Evolutionary conservation across 2,329 filamentous ascomycete genomes (phyloP).

Genomic region (Aspergillus aculeatinus): DNA sequence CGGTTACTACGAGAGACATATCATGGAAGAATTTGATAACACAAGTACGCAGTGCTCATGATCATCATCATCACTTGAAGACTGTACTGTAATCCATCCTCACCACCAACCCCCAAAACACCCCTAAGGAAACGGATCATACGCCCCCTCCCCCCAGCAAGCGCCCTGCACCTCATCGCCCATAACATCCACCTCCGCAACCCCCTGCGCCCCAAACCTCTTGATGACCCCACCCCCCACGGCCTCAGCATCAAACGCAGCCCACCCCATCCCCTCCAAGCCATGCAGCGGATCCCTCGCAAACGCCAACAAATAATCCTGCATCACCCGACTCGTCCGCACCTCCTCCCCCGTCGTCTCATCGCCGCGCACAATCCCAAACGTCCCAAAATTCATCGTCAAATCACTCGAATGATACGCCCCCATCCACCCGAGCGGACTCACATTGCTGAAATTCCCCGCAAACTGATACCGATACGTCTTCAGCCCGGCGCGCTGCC

Average conservation of each 20-base stretch:
- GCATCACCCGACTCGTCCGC: not conserved
- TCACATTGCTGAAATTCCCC: not conserved
- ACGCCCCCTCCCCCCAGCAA: not conserved
- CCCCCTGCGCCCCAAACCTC: not conserved
- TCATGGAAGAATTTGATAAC: no score
- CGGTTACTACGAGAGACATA: no score
- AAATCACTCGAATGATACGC: slow-evolving; percentile 2
- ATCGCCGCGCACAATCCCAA: not conserved
- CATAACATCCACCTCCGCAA: not conserved
- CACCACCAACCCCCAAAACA: no score
- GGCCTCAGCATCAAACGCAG: not conserved
- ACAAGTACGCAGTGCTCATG: no score
- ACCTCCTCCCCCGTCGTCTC: not conserved
- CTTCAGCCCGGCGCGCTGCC: not conserved
- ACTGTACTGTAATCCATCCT: no score
- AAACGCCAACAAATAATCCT: slow-evolving; percentile 1
- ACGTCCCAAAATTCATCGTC: not conserved
- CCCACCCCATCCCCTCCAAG: not conserved
- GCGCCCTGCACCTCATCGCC: slow-evolving; percentile 1
- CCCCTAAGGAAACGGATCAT: not conserved
- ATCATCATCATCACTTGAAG: no score
- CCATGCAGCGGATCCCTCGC: not conserved
- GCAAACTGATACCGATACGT: not conserved
- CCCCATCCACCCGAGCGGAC: not conserved
- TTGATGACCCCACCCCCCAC: not conserved